Evolutionary conservation across 2,329 filamentous ascomycete species (phyloP).

Genomic region (Ascochyta clinopodiicola): DNA sequence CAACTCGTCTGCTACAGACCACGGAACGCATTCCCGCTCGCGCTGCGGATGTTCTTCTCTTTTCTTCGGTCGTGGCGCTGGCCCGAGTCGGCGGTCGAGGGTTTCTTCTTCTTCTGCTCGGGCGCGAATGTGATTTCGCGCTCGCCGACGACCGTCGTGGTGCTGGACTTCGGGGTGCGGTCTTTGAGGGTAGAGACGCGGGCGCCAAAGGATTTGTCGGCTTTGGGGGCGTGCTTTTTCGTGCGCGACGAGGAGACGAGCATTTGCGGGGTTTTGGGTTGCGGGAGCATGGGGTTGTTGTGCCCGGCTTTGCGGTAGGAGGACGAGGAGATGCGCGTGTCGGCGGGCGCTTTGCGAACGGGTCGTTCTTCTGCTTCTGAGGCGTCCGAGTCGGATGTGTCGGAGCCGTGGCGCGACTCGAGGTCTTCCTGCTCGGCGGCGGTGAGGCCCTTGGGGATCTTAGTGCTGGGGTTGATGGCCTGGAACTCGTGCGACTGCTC

Average conservation of each 20-base stretch:
- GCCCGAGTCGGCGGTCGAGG: slow-evolving; percentile 37
- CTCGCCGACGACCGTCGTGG: slow-evolving; percentile 55
- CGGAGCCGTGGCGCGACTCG: slow-evolving; percentile 48
- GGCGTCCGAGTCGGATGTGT: slow-evolving; percentile 40
- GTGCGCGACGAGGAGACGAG: slow-evolving; percentile 58
- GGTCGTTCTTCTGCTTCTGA: slow-evolving; percentile 35
- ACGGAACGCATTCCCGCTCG: slow-evolving; percentile 77
- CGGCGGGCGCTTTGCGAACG: slow-evolving; percentile 37
- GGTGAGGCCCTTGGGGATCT: slow-evolving; percentile 59
- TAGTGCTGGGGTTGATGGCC: slow-evolving; percentile 86
- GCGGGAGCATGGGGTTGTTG: slow-evolving; percentile 47
- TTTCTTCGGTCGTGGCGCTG: slow-evolving; percentile 49
- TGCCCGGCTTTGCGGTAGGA: slow-evolving; percentile 67
- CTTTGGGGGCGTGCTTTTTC: slow-evolving; percentile 49
- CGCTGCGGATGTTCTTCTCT: slow-evolving; percentile 68
- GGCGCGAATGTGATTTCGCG: slow-evolving; percentile 77
- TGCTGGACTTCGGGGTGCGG: slow-evolving; percentile 23
- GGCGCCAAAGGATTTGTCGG: slow-evolving; percentile 64
- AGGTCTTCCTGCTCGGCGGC: slow-evolving; percentile 67
- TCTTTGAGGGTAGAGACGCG: slow-evolving; percentile 54
- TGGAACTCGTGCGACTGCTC: slow-evolving; percentile 88
- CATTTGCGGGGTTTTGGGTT: slow-evolving; percentile 52
- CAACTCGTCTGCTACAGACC: slow-evolving; percentile 56
- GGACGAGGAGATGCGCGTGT: slow-evolving; percentile 65
- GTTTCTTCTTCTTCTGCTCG: slow-evolving; percentile 53